phyloP scores from a whole-genome alignment of 2,329 filamentous ascomycete species.

The Macroventuria anomochaeta region DNA sequence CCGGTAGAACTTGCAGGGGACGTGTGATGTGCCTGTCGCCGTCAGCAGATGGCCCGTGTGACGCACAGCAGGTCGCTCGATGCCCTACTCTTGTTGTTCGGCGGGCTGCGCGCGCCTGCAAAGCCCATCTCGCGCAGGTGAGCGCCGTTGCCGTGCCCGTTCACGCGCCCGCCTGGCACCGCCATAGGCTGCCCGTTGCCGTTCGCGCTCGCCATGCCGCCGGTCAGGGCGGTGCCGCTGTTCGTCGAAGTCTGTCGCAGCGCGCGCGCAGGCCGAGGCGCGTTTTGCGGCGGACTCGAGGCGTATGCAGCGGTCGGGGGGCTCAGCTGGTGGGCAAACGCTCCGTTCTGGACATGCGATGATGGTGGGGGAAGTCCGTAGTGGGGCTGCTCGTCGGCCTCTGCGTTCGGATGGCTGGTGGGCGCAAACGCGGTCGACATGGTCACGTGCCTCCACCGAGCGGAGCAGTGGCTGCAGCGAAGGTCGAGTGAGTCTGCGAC shows the following conservation, averaged over 20 bases:
- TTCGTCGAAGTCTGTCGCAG: too few species aligned
- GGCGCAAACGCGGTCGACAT: slow-evolving; percentile 36
- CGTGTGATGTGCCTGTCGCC: slow-evolving; percentile 83
- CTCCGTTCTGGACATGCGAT: slow-evolving; percentile 1
- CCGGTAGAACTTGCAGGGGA: slow-evolving; percentile 99
- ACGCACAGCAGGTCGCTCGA: too few species aligned
- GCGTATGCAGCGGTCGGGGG: slow-evolving; percentile 24
- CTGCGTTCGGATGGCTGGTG: slow-evolving; percentile 23
- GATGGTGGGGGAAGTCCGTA: slow-evolving; percentile 36
- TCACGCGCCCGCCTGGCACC: slow-evolving; percentile 45
- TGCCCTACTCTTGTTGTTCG: slow-evolving; percentile 57
- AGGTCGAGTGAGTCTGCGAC: too few species aligned
- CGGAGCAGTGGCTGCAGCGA: neutral
- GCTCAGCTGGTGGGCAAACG: slow-evolving; percentile 12
- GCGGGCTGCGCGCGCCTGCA: slow-evolving; percentile 54
- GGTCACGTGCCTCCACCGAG: neutral
- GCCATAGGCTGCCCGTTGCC: slow-evolving; percentile 44
- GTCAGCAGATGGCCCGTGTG: too few species aligned
- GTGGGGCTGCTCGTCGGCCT: slow-evolving; percentile 37
- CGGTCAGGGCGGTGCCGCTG: too few species aligned
- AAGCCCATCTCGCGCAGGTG: slow-evolving; percentile 49
- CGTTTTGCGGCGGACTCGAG: slow-evolving; percentile 30
- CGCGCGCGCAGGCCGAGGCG: slow-evolving; percentile 39
- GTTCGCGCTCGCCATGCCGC: slow-evolving; percentile 45
- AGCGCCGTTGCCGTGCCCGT: slow-evolving; percentile 40